Evolutionary conservation across 2,329 filamentous ascomycete genomes (phyloP), one percentile per base, ranked within the genome.

Genomic region (Coleophoma eucalyptorum): DNA sequence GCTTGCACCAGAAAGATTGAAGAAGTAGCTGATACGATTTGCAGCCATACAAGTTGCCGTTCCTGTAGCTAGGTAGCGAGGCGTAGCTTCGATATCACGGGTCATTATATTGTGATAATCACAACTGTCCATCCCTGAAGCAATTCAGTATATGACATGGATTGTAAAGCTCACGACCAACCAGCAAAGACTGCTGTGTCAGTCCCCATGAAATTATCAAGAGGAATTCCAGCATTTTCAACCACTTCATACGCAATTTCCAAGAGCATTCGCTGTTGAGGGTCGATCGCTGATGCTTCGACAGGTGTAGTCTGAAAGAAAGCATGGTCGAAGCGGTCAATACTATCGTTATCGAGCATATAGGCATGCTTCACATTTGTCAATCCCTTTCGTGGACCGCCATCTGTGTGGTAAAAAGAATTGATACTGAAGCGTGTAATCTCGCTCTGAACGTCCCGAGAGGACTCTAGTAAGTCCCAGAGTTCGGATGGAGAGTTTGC

Each of bases 321-420:
- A 2, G 67, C 65, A 1, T 68, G 67, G 49, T 72, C 69, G 43
- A 71, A 70, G 3, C 49, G 52, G 3, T 53, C 64, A 0, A 63
- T 58, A 44, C 70, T 64, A 15, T 66, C 37, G 13, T 50, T 37
- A 4, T 50, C 32, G 2, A 53, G n/a, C 19, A 50, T 50, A 38
- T 53, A 40, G 2, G 41, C 51, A 19, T 37, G 43, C 13, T 48
- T 41, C 21, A 41, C 20, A 32, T 41, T 48, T 48, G 37, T 76
- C 77, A 50, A 76, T 71, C 13, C 76, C 68, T 48, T 72, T 69
- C 8, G 71, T 51, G 13, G 68, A 70, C 26, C 33, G 35, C 46
- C 46, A 13, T 74, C 70, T 0, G 77, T 76, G 55, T 80, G 78
- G 55, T 74, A 79, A 58, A 76, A 79, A 15, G 74, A 75, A 12